Evolutionary conservation across 139 green algal species (phyloP).

Genomic region (Coelastrella sp.): DNA sequence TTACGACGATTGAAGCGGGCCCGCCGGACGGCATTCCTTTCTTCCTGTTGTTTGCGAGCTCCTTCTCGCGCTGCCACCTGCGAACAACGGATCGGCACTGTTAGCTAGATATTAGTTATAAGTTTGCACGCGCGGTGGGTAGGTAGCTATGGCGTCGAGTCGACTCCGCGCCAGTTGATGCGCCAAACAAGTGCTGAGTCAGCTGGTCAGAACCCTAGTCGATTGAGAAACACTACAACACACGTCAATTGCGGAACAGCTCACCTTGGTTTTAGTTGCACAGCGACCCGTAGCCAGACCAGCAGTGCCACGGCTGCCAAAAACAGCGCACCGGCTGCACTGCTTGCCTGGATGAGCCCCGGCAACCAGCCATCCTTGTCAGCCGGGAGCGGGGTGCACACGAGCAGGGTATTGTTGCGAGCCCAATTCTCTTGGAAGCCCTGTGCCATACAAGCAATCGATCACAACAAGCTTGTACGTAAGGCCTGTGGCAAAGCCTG

Average conservation of each 20-base stretch:
- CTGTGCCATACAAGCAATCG: background rate
- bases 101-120: no score
- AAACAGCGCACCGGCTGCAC: background rate
- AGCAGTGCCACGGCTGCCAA: slow-evolving; percentile 30
- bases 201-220: no score
- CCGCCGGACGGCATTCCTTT: background rate
- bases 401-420: background rate
- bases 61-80: slow-evolving; percentile 15
- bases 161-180: no score
- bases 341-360: background rate
- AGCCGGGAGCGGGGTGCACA: background rate
- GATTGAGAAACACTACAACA: no score
- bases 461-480: background rate
- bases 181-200: no score
- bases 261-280: slow-evolving; percentile 34
- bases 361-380: background rate
- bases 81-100: background rate
- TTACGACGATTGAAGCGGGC: slow-evolving; percentile 25
- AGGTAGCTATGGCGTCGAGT: no score
- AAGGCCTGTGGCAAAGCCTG: no score
- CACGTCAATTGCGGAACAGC: background rate
- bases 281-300: slow-evolving; percentile 35
- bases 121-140: no score
- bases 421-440: background rate
- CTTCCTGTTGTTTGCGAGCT: background rate